Evolutionary conservation across 352 stramenopile species (phyloP), one percentile per base, ranked within the genome.

Genomic region (Phytopythium boreale): DNA sequence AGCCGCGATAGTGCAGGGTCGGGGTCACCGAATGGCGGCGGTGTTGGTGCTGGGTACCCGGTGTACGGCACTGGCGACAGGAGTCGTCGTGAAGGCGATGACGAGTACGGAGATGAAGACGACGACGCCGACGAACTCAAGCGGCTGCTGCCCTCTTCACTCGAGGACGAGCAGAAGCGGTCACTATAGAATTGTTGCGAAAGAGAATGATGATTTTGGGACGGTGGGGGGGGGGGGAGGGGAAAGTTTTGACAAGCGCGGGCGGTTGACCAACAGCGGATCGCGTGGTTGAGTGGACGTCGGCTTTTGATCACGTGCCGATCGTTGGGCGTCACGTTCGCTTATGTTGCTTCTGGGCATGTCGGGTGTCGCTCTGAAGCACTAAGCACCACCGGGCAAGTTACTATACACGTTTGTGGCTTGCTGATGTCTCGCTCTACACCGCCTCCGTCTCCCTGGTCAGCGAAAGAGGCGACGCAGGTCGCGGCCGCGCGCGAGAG

Each of bases 401-500:
- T 26, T 39, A 56, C n/a, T 56, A 22, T 39, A 56, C 26, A 56
- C 20, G 43, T 17, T 44, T 4, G 27, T 44, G 17, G 20, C 2
- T 50, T 7, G 44, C 27, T 27, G 9, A 4, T 27, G 20, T 19
- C n/a, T n/a, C n/a, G n/a, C 41, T 47, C 19, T n/a, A 20, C 24
- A 17, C n/a, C 37, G 26, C n/a, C 36, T 39, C 51, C n/a, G 46
- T 56, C 53, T 46, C 17, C 56, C 19, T 15, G 12, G 2, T 55
- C 59, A 92, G 44, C 74, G 76, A 55, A 90, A 71, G 37, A 92
- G 59, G 29, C 83, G 79, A 26, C 77, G 76, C 60, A 87, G 66
- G 47, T 79, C 85, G 68, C 83, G 83, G 1, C 80, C 82, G 0
- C 87, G 72, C 0, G 81, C 78, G 4, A 92, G 67, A 9, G 84